Conservation (phyloP, 1,139 yeast species). For the Casaregolazyma lundiana region DNA sequence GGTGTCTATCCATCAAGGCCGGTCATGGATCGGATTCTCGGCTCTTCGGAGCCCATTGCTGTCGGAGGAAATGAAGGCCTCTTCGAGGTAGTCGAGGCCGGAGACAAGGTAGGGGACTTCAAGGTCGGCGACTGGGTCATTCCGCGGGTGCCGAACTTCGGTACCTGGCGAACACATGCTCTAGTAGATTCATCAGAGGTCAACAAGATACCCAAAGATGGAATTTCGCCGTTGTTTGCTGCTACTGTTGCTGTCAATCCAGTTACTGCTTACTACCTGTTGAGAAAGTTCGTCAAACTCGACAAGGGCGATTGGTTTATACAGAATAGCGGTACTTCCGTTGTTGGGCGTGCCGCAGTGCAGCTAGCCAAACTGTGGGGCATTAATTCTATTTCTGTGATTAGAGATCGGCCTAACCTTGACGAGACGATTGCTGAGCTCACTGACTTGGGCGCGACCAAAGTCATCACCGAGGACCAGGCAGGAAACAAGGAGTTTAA, state of each 20-base stretch:
- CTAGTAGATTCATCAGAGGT: slow-evolving; percentile 33
- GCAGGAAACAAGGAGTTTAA: slow-evolving; percentile 63
- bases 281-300: slow-evolving; percentile 62
- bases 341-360: slow-evolving; percentile 90
- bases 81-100: slow-evolving; percentile 74
- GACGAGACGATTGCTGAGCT: slow-evolving; percentile 59
- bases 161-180: slow-evolving; percentile 93
- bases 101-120: slow-evolving; percentile 44
- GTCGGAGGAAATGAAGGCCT: slow-evolving; percentile 94
- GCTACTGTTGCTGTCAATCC: slow-evolving; percentile 93
- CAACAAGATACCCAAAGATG: slow-evolving; percentile 44
- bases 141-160: slow-evolving; percentile 77
- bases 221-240: slow-evolving; percentile 48
- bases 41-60: slow-evolving; percentile 60
- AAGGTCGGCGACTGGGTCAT: slow-evolving; percentile 84
- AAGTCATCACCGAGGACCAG: slow-evolving; percentile 86
- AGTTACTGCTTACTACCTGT: slow-evolving; percentile 85
- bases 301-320: slow-evolving; percentile 83
- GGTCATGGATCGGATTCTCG: slow-evolving; percentile 47
- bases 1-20: slow-evolving; percentile 94
- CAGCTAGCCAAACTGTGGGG: slow-evolving; percentile 81
- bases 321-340: slow-evolving; percentile 95
- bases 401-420: slow-evolving; percentile 61
- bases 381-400: slow-evolving; percentile 76
- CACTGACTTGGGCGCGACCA: slow-evolving; percentile 68